These are phyloP conservation scores for Pisolithus sp. DNA, from an alignment of 768 basidiomycete genomes.

Conservation along the genomic window DNA sequence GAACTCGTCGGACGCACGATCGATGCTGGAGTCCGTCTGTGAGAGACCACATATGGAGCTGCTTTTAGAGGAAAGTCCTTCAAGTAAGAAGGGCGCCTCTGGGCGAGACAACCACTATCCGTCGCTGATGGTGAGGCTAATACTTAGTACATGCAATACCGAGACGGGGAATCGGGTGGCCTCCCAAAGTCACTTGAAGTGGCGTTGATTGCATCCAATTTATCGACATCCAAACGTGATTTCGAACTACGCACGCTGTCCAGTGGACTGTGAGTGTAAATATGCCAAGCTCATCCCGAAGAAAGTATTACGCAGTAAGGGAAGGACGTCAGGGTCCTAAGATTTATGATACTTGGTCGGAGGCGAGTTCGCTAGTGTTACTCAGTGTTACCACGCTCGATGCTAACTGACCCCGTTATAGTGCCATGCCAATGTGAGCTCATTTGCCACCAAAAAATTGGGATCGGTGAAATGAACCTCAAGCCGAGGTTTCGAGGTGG, in stretches of 20 bases:
- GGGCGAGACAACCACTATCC: too few relatives aligned
- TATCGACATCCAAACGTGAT: not conserved
- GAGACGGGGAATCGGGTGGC: too few relatives aligned
- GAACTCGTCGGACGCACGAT: too few relatives aligned
- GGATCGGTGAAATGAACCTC: not conserved
- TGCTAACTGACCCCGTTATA: conserved; percentile 12
- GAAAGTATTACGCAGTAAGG: conserved; percentile 57
- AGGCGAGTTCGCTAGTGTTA: conserved; percentile 34
- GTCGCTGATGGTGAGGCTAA: too few relatives aligned
- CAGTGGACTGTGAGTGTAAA: not conserved
- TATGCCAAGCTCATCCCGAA: conserved; percentile 27
- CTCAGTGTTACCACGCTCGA: not conserved
- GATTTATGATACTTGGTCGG: conserved; percentile 55
- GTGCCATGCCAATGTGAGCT: conserved; percentile 43
- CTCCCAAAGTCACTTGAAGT: too few relatives aligned
- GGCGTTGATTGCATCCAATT: not conserved
- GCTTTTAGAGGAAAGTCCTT: too few relatives aligned
- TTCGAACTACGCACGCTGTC: not conserved
- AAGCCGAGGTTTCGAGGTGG: conserved; percentile 44
- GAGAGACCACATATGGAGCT: too few relatives aligned
- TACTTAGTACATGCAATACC: too few relatives aligned
- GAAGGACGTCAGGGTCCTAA: conserved; percentile 51
- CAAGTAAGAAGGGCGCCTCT: too few relatives aligned
- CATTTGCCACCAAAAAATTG: not conserved
- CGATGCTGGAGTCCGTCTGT: too few relatives aligned